Conservation (phyloP, 352 stramenopile species). For the Phytophthora cryptogea region DNA sequence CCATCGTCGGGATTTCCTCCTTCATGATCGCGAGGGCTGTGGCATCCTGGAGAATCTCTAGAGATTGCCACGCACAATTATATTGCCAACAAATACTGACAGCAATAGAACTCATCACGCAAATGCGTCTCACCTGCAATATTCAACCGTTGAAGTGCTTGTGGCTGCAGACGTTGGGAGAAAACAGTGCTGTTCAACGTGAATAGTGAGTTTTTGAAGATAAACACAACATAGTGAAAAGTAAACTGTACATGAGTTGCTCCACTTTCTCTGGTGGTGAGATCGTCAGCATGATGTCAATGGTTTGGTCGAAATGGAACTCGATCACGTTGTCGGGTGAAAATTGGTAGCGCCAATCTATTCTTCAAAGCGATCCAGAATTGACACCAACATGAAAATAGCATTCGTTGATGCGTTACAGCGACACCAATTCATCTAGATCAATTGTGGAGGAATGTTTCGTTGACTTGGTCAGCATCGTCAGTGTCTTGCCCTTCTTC, state of each 20-base stretch:
- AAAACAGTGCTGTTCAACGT: slow-evolving; percentile 37
- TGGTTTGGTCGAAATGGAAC: neutral
- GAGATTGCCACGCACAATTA: neutral
- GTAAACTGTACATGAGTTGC: slow-evolving; percentile 50
- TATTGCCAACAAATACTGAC: neutral
- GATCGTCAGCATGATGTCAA: slow-evolving; percentile 38
- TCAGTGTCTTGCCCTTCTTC: slow-evolving; percentile 19
- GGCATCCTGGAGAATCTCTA: slow-evolving; percentile 64
- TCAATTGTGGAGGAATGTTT: slow-evolving; percentile 15
- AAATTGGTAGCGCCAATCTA: neutral
- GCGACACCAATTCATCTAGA: slow-evolving; percentile 10
- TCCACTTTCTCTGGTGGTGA: slow-evolving; percentile 54
- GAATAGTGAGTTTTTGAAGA: neutral
- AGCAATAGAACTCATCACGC: neutral
- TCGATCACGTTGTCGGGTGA: neutral
- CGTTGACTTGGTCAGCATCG: slow-evolving; percentile 17
- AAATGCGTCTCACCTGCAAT: slow-evolving; percentile 38
- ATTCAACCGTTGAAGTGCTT: slow-evolving; percentile 51
- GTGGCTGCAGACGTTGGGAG: slow-evolving; percentile 46
- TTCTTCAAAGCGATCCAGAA: slow-evolving; percentile 1
- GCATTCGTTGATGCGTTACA: slow-evolving; percentile 23
- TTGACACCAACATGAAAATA: slow-evolving; percentile 28
- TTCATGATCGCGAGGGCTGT: slow-evolving; percentile 31
- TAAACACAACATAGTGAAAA: neutral
- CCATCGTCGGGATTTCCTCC: slow-evolving; percentile 33